Conservation (phyloP, 1,284 basidiomycete species). For the Trametes hirsuta region DNA sequence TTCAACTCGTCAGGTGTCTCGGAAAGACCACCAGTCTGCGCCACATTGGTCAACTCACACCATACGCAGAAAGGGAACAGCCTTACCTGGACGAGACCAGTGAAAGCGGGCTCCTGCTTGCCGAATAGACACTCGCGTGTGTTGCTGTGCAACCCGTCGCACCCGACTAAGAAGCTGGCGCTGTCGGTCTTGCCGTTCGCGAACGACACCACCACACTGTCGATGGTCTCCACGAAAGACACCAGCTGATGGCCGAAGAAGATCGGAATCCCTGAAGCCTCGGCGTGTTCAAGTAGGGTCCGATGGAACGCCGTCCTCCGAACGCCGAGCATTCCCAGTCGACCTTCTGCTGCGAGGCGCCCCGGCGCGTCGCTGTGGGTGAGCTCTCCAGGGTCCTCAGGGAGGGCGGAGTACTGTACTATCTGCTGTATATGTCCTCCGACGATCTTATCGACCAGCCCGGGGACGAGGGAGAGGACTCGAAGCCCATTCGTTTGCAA, state of each 20-base stretch:
- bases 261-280: conserved; percentile 40
- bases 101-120: conserved; percentile 40
- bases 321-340: conserved; percentile 35
- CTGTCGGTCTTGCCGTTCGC: conserved; percentile 41
- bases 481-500: conserved; percentile 46
- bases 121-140: conserved; percentile 46
- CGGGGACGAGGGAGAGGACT: conserved; percentile 45
- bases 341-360: conserved; percentile 29
- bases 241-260: conserved; percentile 42
- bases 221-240: conserved; percentile 37
- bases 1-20: conserved; percentile 1
- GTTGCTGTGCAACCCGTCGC: conserved; percentile 50
- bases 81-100: conserved; percentile 44
- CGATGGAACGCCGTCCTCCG: conserved; percentile 39
- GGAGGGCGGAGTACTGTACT: conserved; percentile 35
- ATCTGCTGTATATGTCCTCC: conserved; percentile 34
- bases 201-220: conserved; percentile 40
- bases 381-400: conserved; percentile 38
- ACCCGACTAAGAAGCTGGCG: conserved; percentile 47
- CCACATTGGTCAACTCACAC: background rate
- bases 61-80: no score
- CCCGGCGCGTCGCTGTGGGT: conserved; percentile 31
- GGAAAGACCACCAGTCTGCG: conserved; percentile 4
- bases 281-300: conserved; percentile 37
- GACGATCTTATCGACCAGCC: conserved; percentile 38